Percentiles rank a stretch among this genome's conserved stretches.
phyloP scores from a whole-genome alignment of 2,329 filamentous ascomycete species.

The Sporothrix schenckii region DNA sequence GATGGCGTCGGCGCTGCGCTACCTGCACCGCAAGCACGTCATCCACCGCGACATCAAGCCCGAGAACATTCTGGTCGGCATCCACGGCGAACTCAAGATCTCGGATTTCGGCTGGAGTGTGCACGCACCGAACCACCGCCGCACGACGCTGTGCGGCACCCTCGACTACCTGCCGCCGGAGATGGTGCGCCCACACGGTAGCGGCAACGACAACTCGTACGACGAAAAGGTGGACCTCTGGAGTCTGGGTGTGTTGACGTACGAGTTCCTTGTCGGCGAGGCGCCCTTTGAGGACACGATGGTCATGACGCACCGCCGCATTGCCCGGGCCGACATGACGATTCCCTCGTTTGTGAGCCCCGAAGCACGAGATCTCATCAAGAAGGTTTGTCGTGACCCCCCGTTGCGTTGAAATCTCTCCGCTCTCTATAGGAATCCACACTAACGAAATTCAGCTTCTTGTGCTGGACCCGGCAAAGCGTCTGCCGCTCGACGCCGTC shows the following conservation, averaged over 20 bases:
- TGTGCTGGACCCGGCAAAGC: constrained; percentile 90
- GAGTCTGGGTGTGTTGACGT: constrained; percentile 92
- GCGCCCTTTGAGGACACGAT: constrained; percentile 96
- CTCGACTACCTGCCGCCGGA: constrained; percentile 96
- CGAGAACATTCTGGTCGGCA: constrained; percentile 93
- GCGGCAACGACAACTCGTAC: constrained; percentile 78
- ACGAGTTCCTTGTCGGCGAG: constrained; percentile 94
- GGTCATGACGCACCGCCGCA: constrained; percentile 90
- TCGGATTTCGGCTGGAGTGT: constrained; percentile 99
- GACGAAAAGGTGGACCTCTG: constrained; percentile 95
- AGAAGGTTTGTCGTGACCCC: constrained; percentile 64
- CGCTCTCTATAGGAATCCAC: background rate
- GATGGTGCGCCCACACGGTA: constrained; percentile 80
- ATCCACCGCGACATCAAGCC: constrained; percentile 98
- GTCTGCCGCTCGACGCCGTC: constrained; percentile 86
- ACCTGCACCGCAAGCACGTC: constrained; percentile 94
- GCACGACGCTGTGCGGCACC: constrained; percentile 95
- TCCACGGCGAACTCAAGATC: constrained; percentile 98
- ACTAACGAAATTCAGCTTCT: constrained; percentile 63
- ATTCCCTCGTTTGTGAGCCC: constrained; percentile 87
- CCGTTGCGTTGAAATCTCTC: background rate
- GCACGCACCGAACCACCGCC: constrained; percentile 90
- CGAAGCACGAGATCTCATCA: constrained; percentile 90
- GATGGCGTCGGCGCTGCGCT: constrained; percentile 86
- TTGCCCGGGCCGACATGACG: constrained; percentile 86